Percentiles rank a stretch among this genome's conserved stretches.
phyloP scores from a whole-genome alignment of 768 basidiomycete genomes.

The Suillus paluster region DNA sequence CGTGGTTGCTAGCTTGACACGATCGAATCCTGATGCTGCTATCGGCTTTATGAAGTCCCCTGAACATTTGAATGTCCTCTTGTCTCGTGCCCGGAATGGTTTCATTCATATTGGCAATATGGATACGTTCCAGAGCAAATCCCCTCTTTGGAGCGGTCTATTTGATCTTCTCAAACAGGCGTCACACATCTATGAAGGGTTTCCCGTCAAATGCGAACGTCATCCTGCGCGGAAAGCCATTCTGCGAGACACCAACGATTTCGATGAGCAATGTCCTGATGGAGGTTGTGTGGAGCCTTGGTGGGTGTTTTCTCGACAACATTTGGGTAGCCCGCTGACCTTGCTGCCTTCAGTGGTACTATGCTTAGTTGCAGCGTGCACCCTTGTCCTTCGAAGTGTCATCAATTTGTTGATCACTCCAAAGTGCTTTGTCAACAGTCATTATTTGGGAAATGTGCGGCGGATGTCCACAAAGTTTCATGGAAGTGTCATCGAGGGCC shows the following conservation, averaged over 20 bases:
- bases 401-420: conserved; percentile 58
- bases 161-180: conserved; percentile 44
- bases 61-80: conserved; percentile 66
- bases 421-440: conserved; percentile 49
- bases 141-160: conserved; percentile 50
- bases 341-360: conserved; percentile 39
- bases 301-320: conserved; percentile 35
- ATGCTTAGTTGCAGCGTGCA: conserved; percentile 54
- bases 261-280: conserved; percentile 56
- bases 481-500: conserved; percentile 45
- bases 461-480: conserved; percentile 43
- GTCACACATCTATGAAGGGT: conserved; percentile 55
- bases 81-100: conserved; percentile 62
- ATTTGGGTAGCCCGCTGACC: conserved; percentile 4
- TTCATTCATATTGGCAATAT: conserved; percentile 65
- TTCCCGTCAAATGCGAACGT: conserved; percentile 57
- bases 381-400: conserved; percentile 60
- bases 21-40: conserved; percentile 55
- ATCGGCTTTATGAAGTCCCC: conserved; percentile 71
- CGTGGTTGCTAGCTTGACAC: conserved; percentile 57
- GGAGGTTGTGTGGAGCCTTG: conserved; percentile 64
- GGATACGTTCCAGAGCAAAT: conserved; percentile 54
- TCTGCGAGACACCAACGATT: conserved; percentile 46
- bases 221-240: conserved; percentile 47
- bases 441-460: conserved; percentile 41